Evolutionary conservation across 2,329 filamentous ascomycete species (phyloP).

Genomic region (Lachnellula cervina): DNA sequence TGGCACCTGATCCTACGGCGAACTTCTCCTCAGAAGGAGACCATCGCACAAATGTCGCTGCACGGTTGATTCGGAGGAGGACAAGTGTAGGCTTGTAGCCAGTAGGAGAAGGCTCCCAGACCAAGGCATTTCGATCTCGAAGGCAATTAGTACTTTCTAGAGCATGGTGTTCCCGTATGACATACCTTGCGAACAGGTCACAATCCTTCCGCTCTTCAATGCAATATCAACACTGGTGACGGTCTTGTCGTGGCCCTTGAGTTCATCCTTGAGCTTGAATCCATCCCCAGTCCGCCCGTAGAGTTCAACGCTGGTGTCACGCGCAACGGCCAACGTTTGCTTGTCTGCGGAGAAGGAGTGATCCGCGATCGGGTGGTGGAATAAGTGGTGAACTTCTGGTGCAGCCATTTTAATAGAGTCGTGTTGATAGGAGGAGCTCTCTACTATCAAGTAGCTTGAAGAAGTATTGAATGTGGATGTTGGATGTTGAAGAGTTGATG

Average conservation of each 20-base stretch:
- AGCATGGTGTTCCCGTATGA: conserved; percentile 5
- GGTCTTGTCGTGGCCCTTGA: conserved; percentile 95
- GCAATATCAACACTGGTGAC: conserved; percentile 97
- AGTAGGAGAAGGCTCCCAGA: conserved; percentile 89
- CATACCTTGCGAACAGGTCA: conserved; percentile 91
- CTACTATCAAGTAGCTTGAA: conserved; percentile 67
- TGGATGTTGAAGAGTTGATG: conserved; percentile 1
- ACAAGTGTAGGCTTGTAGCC: conserved; percentile 98
- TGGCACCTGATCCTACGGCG: conserved; percentile 90
- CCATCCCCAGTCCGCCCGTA: conserved; percentile 68
- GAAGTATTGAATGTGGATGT: conserved; percentile 4
- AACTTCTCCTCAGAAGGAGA: conserved; percentile 96
- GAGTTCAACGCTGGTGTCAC: conserved; percentile 85
- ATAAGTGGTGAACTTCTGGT: conserved; percentile 92
- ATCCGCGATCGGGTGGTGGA: conserved; percentile 93
- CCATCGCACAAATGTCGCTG: conserved; percentile 96
- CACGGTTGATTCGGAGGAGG: conserved; percentile 92
- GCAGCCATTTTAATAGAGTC: conserved; percentile 58
- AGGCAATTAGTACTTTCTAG: conserved; percentile 2
- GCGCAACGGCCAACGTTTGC: conserved; percentile 81
- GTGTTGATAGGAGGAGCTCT: conserved; percentile 89
- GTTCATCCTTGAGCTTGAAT: conserved; percentile 83
- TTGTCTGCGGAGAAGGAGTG: conserved; percentile 96
- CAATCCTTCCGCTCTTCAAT: conserved; percentile 82
- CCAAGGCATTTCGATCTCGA: conserved; percentile 89